Percentiles rank a stretch among this genome's conserved stretches.
These are phyloP conservation scores for Boechera stricta DNA, from an alignment of 345 rosid genomes.

Conservation along the genomic window DNA sequence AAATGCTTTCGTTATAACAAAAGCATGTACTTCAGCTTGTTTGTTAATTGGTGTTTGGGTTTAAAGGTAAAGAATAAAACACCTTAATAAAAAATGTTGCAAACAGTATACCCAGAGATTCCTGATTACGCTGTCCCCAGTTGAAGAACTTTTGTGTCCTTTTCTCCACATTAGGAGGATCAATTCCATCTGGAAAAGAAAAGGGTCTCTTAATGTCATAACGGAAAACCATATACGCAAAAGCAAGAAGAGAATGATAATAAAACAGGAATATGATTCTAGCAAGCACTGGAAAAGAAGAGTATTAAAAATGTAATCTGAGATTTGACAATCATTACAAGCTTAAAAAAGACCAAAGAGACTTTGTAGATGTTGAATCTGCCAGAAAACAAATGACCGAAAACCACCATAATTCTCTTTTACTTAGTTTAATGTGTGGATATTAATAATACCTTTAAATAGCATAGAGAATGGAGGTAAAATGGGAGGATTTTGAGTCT, in stretches of 20 bases:
- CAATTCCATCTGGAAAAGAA: conserved; percentile 52
- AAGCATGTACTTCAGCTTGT: conserved; percentile 1
- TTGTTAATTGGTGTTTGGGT: background rate
- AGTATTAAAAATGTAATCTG: background rate
- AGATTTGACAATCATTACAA: background rate
- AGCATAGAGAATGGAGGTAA: conserved; percentile 62
- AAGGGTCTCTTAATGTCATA: background rate
- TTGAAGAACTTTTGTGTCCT: conserved; percentile 47
- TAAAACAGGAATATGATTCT: background rate
- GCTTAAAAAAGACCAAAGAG: background rate
- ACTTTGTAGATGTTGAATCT: background rate
- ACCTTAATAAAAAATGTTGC: conserved; percentile 42
- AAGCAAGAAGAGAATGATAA: background rate
- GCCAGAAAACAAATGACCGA: background rate
- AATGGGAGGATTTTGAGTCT: conserved; percentile 68
- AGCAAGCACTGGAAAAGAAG: background rate
- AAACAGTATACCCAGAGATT: conserved; percentile 49
- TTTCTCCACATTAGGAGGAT: conserved; percentile 47
- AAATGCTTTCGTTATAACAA: conserved; percentile 6
- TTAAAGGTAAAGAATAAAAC: background rate
- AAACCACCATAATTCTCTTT: background rate
- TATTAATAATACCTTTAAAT: conserved; percentile 49
- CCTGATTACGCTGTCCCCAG: conserved; percentile 53
- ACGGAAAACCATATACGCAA: background rate
- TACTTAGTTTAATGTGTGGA: background rate